A percentile compares a stretch with the other conserved stretches of the same genome.
Conservation (phyloP, 345 rosid genomes). For the Brassica incana region DNA sequence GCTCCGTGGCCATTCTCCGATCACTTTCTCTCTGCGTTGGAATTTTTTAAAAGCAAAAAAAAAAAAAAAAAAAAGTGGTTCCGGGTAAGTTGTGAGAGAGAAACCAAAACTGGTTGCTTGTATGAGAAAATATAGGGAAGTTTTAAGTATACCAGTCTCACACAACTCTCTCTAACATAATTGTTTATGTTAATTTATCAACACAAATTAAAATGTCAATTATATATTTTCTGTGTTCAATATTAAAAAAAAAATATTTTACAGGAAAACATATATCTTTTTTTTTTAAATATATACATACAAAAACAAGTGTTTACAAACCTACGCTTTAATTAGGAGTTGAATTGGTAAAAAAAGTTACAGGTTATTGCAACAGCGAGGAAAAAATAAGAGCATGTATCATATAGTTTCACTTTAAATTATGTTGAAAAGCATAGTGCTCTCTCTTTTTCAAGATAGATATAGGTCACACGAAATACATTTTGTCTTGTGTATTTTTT, state of each 20-base stretch:
- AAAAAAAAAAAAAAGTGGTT: background rate
- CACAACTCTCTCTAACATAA: conserved; percentile 6
- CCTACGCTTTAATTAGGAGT: background rate
- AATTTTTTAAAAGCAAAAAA: background rate
- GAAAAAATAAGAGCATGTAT: background rate
- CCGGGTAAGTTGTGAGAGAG: conserved; percentile 21
- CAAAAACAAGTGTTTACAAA: background rate
- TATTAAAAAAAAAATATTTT: background rate
- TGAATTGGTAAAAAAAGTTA: background rate
- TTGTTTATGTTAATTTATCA: background rate
- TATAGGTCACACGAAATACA: background rate
- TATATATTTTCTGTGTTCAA: background rate
- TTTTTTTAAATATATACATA: too few relatives aligned
- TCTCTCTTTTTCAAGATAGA: background rate
- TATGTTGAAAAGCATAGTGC: background rate
- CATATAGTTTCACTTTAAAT: background rate
- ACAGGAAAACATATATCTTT: background rate
- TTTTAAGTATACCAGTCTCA: conserved; percentile 15
- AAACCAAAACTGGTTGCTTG: background rate
- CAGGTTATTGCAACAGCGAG: background rate
- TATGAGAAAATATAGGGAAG: background rate
- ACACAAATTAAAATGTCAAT: background rate
- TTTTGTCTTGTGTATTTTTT: background rate
- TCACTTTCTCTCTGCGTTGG: conserved; percentile 2
- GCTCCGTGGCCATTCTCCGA: conserved; percentile 33